phyloP scores from a whole-genome alignment of 2,329 filamentous ascomycete genomes.

The Nemania sp. region DNA sequence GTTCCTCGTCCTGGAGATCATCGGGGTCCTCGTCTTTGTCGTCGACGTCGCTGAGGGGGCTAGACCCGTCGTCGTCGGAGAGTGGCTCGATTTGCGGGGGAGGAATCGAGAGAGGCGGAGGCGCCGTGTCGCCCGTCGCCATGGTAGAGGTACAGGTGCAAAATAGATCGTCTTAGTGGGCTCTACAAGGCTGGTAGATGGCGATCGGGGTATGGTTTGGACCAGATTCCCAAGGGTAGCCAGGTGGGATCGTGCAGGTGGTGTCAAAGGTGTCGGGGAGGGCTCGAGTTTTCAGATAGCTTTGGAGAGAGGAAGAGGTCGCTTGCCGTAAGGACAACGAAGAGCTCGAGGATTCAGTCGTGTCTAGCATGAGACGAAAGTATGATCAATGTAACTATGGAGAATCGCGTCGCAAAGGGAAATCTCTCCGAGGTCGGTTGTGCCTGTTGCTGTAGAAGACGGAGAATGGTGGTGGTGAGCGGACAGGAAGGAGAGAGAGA shows the following conservation, averaged over 20 bases:
- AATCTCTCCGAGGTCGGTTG: conserved; percentile 25
- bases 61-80: conserved; percentile 72
- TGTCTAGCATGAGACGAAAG: conserved; percentile 18
- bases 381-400: conserved; percentile 16
- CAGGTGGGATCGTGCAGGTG: conserved; percentile 3
- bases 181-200: not conserved
- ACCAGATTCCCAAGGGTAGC: not conserved
- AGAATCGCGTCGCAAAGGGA: conserved; percentile 22
- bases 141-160: conserved; percentile 54
- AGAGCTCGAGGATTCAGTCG: conserved; percentile 10
- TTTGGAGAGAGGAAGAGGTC: conserved; percentile 13
- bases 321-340: conserved; percentile 10
- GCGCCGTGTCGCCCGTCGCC: conserved; percentile 55
- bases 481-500: conserved; percentile 29
- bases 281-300: conserved; percentile 22
- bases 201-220: not conserved
- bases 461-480: conserved; percentile 23
- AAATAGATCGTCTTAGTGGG: not conserved
- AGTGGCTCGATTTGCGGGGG: conserved; percentile 50
- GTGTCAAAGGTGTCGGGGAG: conserved; percentile 6
- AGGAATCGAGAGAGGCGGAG: conserved; percentile 53
- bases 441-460: conserved; percentile 20
- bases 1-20: conserved; percentile 52
- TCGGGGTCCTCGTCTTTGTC: conserved; percentile 75
- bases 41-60: conserved; percentile 90